These are phyloP conservation scores for Arthroderma sp. DNA, from an alignment of 2,329 filamentous ascomycete species.

Conservation along the genomic window DNA sequence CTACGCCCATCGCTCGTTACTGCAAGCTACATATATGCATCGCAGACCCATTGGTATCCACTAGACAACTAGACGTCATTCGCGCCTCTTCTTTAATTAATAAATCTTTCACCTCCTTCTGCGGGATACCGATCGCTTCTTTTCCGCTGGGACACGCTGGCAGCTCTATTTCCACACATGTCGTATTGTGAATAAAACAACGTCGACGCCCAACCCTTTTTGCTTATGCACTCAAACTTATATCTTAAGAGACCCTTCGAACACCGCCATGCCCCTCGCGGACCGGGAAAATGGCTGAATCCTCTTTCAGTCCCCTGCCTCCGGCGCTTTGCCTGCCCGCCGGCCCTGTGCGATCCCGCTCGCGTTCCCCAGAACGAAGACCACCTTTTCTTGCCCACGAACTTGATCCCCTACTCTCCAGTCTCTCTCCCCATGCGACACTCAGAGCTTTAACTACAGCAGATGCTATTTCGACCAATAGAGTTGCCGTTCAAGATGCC, in stretches of 20 bases:
- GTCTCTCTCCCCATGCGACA: conserved; percentile 42
- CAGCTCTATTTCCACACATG: too few relatives aligned
- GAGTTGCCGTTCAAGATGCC: conserved; percentile 25
- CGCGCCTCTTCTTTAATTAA: too few relatives aligned
- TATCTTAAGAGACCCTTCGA: conserved; percentile 1
- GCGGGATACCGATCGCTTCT: too few relatives aligned
- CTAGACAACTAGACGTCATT: too few relatives aligned
- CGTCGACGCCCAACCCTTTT: too few relatives aligned
- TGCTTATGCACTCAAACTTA: too few relatives aligned
- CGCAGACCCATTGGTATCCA: too few relatives aligned
- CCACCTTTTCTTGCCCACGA: conserved; percentile 24
- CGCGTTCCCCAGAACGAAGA: conserved; percentile 26
- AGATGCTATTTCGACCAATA: conserved; percentile 27
- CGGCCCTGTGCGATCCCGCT: conserved; percentile 20
- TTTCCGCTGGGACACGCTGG: too few relatives aligned
- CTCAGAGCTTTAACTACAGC: conserved; percentile 36
- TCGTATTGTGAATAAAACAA: too few relatives aligned
- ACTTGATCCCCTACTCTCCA: conserved; percentile 37
- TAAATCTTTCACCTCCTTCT: too few relatives aligned
- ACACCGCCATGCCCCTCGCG: conserved; percentile 14
- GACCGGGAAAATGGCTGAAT: conserved; percentile 20
- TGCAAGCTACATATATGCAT: too few relatives aligned
- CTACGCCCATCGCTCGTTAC: too few relatives aligned
- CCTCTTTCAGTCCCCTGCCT: conserved; percentile 18
- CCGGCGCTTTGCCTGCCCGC: conserved; percentile 18